Conservation (phyloP, 1,284 basidiomycete species). For the Sanguinoderma infundibulare region DNA sequence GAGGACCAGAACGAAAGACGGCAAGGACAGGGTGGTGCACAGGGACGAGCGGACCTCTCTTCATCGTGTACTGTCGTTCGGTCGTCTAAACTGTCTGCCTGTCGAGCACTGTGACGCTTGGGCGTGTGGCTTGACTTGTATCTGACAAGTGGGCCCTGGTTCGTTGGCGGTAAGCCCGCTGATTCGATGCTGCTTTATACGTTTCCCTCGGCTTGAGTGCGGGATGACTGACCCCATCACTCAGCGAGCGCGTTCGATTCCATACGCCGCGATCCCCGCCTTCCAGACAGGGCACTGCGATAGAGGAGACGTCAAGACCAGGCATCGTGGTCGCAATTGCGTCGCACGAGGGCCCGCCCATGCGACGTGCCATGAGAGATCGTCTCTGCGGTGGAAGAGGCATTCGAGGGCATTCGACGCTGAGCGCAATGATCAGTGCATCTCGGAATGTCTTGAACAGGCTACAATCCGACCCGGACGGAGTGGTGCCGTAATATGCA, state of each 20-base stretch:
- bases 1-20: not conserved
- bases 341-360: not conserved
- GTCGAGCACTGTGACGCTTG: not conserved
- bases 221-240: conserved; percentile 15
- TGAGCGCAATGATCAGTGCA: not conserved
- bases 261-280: not conserved
- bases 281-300: not conserved
- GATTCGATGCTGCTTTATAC: not conserved
- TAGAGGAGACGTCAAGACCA: not conserved
- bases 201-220: not conserved
- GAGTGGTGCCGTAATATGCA: conserved; percentile 1
- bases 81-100: not conserved
- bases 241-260: conserved; percentile 9
- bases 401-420: not conserved
- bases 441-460: not conserved
- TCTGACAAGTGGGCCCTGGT: conserved; percentile 1
- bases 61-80: not conserved
- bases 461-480: not conserved
- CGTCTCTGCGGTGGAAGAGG: not conserved
- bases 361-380: not conserved
- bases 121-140: conserved; percentile 5
- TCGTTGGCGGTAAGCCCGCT: not conserved
- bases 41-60: not conserved
- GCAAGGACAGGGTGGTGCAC: not conserved
- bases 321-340: not conserved